Evolutionary conservation across 108 stramenopile genomes (phyloP).

Genomic region (Skeletonema tropicum): DNA sequence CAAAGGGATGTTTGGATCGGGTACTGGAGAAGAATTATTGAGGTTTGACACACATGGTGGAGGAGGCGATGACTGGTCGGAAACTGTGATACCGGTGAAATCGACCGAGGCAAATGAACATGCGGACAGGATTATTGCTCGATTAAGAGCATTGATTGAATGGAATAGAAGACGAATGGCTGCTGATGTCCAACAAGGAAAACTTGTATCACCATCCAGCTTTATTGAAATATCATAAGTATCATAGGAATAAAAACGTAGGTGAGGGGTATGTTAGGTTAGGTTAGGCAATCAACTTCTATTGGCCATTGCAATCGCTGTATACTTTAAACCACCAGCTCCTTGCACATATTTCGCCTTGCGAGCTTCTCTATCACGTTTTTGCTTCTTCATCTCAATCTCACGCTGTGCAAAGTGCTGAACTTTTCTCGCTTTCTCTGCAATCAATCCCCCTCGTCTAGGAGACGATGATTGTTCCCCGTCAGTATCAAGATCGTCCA

Average conservation of each 20-base stretch:
- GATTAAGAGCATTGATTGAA: conserved; percentile 9
- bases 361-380: conserved; percentile 71
- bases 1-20: conserved; percentile 1
- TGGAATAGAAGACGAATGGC: conserved; percentile 11
- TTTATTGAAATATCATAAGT: not conserved
- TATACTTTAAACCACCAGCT: conserved; percentile 79
- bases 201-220: not conserved
- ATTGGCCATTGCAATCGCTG: conserved; percentile 88
- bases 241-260: not conserved
- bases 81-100: not conserved
- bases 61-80: conserved; percentile 4
- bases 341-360: conserved; percentile 78
- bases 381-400: conserved; percentile 73
- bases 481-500: too few relatives aligned
- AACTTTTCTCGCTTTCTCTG: conserved; percentile 66
- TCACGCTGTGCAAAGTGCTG: conserved; percentile 87
- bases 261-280: not conserved
- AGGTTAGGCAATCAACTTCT: conserved; percentile 8
- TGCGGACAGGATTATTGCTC: not conserved
- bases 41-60: conserved; percentile 9
- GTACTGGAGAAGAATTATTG: conserved; percentile 16
- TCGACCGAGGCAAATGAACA: conserved; percentile 10
- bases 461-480: conserved; percentile 18
- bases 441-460: conserved; percentile 22
- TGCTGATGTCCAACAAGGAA: not conserved